phyloP scores from a whole-genome alignment of 208 protist genomes.

The Trichomonas tenax region DNA sequence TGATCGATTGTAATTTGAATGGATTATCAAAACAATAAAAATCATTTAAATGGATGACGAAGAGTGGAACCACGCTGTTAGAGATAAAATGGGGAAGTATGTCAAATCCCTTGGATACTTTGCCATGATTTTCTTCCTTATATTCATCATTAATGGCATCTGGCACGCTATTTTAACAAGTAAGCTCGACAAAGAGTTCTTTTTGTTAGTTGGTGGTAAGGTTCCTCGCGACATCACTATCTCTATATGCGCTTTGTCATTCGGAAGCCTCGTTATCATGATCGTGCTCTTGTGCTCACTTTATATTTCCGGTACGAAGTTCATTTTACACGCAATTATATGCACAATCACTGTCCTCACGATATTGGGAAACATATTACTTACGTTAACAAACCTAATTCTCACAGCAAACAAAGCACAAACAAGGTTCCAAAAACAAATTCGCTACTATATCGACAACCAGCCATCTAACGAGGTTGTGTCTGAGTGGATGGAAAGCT shows the following conservation, averaged over 20 bases:
- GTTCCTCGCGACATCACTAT: neutral
- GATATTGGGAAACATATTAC: neutral
- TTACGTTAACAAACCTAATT: neutral
- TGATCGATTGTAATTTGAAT: no score
- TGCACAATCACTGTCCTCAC: neutral
- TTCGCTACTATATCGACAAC: neutral
- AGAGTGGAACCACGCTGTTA: neutral
- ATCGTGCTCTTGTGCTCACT: neutral
- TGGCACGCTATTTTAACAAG: neutral
- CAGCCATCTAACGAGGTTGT: neutral
- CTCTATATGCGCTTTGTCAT: neutral
- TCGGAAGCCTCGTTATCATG: neutral
- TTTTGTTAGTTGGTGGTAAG: neutral
- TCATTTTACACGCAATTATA: neutral
- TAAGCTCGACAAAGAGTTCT: neutral
- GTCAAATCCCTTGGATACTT: neutral
- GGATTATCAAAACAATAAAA: no score
- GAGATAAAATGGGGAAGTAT: neutral
- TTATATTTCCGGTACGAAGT: neutral
- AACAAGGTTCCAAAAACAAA: neutral
- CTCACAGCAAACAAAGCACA: neutral
- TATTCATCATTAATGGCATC: neutral
- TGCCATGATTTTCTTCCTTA: neutral
- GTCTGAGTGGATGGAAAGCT: neutral
- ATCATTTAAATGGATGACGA: neutral